These are phyloP conservation scores for Blepharisma japonicum DNA, from an alignment of 73 alveolate species.

Conservation along the genomic window DNA sequence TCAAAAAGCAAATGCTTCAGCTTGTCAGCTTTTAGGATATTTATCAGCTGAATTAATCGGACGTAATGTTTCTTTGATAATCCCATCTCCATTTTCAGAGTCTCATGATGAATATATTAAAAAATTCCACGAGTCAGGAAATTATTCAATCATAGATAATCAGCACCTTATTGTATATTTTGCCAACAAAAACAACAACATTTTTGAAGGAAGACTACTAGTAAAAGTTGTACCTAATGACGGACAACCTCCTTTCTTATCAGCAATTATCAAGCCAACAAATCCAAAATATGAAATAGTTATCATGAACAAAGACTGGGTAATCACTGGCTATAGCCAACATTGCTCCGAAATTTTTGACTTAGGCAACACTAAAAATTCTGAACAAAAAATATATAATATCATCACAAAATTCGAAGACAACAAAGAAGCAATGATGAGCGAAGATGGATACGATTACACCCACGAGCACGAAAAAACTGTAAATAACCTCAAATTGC, in stretches of 20 bases:
- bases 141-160: not conserved
- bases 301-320: not conserved
- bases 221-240: conserved; percentile 2
- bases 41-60: conserved; percentile 4
- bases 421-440: not conserved
- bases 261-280: conserved; percentile 1
- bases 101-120: not conserved
- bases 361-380: not conserved
- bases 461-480: not conserved
- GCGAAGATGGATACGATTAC: not conserved
- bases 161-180: not conserved
- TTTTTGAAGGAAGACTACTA: conserved; percentile 6
- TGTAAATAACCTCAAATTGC: not conserved
- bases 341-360: not conserved
- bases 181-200: not conserved
- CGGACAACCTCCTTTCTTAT: not conserved
- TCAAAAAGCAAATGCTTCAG: conserved; percentile 4
- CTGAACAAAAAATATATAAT: not conserved
- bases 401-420: not conserved
- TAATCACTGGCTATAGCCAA: not conserved
- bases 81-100: not conserved
- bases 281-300: not conserved
- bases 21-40: conserved; percentile 10
- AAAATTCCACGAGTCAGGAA: not conserved
- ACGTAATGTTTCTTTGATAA: not conserved